These are phyloP conservation scores for Hygrophorus russula DNA, from an alignment of 768 basidiomycete genomes.

Conservation along the genomic window DNA sequence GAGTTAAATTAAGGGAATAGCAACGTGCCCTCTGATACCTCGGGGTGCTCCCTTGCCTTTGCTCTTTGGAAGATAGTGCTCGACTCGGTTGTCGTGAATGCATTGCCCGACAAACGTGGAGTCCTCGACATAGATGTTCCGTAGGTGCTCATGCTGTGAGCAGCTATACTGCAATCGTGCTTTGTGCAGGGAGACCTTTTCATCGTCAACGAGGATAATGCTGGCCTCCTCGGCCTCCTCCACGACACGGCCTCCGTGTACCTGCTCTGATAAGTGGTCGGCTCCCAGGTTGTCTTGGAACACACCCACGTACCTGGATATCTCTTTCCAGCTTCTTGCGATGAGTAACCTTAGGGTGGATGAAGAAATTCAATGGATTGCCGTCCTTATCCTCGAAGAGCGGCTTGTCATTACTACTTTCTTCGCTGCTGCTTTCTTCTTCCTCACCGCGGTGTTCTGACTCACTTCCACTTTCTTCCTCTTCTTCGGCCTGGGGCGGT, in stretches of 20 bases:
- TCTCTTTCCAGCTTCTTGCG: too few species aligned
- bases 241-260: constrained; percentile 3
- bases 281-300: too few species aligned
- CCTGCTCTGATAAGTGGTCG: not conserved
- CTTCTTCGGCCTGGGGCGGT: too few species aligned
- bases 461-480: too few species aligned
- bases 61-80: not conserved
- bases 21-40: not conserved
- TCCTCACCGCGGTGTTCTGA: too few species aligned
- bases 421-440: too few species aligned
- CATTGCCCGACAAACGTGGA: not conserved
- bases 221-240: not conserved
- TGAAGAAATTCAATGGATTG: too few species aligned
- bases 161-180: not conserved
- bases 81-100: not conserved
- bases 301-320: too few species aligned
- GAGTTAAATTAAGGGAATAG: not conserved
- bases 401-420: too few species aligned
- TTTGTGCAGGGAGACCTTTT: not conserved
- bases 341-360: too few species aligned
- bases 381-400: too few species aligned
- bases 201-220: not conserved
- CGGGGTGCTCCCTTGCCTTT: not conserved
- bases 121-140: constrained; percentile 1
- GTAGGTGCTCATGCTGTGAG: not conserved